A percentile compares a stretch with the other conserved stretches of the same genome.
phyloP scores from a whole-genome alignment of 75 land plant species.

The Pinus tabuliformis region DNA sequence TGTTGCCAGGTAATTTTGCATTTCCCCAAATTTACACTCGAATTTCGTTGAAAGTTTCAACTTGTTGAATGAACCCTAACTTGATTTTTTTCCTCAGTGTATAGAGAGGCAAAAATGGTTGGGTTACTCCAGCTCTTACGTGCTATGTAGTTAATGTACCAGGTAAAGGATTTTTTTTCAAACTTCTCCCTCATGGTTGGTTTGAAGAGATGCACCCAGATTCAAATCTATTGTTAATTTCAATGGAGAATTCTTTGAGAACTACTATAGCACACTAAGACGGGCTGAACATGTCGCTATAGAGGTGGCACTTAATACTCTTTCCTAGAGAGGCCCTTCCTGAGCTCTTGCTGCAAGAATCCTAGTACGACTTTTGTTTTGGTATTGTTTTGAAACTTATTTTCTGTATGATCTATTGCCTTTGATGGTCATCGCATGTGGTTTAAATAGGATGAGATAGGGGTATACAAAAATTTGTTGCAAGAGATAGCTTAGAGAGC shows the following conservation, averaged over 20 bases:
- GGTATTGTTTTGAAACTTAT: neutral
- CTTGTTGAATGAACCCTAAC: no score
- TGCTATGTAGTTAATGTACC: no score
- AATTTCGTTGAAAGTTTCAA: no score
- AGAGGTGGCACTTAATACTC: slow-evolving; percentile 65
- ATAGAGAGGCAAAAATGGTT: no score
- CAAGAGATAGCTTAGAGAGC: slow-evolving; percentile 97
- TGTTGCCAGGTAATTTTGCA: no score
- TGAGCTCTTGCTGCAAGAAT: slow-evolving; percentile 77
- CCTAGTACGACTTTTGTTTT: slow-evolving; percentile 35
- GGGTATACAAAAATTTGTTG: slow-evolving; percentile 86
- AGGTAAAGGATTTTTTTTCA: no score
- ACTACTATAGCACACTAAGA: slow-evolving; percentile 62
- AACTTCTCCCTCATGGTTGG: no score
- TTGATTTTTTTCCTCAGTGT: no score
- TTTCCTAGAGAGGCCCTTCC: slow-evolving; percentile 59
- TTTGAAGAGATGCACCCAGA: slow-evolving; percentile 73
- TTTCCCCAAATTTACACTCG: no score
- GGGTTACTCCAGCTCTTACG: no score
- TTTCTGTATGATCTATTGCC: neutral
- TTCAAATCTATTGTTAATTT: slow-evolving; percentile 76
- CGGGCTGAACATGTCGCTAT: slow-evolving; percentile 83
- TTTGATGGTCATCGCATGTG: neutral
- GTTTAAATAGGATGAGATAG: slow-evolving; percentile 66
- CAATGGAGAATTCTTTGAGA: slow-evolving; percentile 76